Base-by-base conservation (phyloP, 2,329 filamentous ascomycete genomes). In the Bipolaris sorokiniana region DNA sequence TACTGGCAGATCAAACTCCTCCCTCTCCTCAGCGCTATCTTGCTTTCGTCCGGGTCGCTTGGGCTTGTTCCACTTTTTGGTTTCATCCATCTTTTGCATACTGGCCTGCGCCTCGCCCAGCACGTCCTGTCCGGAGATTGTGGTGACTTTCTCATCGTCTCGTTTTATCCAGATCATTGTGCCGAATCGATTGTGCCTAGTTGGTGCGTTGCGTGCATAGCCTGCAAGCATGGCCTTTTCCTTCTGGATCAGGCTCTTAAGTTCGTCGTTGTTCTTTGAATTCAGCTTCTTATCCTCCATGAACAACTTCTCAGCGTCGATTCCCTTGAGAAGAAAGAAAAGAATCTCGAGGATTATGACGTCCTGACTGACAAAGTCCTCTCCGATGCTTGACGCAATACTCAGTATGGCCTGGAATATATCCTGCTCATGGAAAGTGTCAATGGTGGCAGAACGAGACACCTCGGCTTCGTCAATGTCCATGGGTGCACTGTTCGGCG, bases 131-230 rank as follows among this genome's bases (percentile, higher is more conserved):
- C 95, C 95, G 0, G 92, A 93, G 1, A 99, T 84, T 0, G 93
- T 92, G 0, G 91, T 90, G 67, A 95, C 86, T 69, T 93, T 93
- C 48, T 90, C 88, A 65, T 93, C 90, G 47, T 92, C 90, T 54
- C 93, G 84, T 78, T 96, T 92, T 36, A 99, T 87, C 93, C 94
- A 98, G 33, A 97, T 88, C 91, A 98, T 98, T 10, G 93, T 96
- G 2, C 95, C 95, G 70, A 98, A 99, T 33, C 95, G 86, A 66
- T 93, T 96, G 76, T 99, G 95, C 46, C 95, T 83, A 3, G 92
- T 93, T 0, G 93, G 91, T 2, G 90, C 90, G 70, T 88, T 88
- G 65, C 88, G 89, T 51, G 89, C 89, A 67, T 92, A 89, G 47
- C 89, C 85, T 66, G 89, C 87, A 52, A 91, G 82, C 87, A 96